Evolutionary conservation across 2,329 filamentous ascomycete species (phyloP), one percentile per base, ranked within the genome.

Genomic region (Incumbomyces lentus): DNA sequence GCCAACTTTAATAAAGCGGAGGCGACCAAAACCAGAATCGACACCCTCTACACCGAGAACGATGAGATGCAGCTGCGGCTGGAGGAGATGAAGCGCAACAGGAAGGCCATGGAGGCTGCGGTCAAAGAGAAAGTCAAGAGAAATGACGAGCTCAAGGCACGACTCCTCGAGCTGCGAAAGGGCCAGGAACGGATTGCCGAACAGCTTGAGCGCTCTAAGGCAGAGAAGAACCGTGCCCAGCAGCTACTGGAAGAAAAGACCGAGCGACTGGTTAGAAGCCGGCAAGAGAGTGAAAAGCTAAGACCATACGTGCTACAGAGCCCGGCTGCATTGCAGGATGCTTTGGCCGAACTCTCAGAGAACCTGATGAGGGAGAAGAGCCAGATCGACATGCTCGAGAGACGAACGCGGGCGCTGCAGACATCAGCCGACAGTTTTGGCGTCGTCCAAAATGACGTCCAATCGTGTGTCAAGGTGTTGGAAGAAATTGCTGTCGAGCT

Each of bases 1-100:
- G 80, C 93, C 63, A 85, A 96, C 67, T 92, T 92, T 70, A 92
- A 95, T 71, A 89, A 86, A 59, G 79, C 85, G 11, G 87, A 95
- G 66, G 79, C 78, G 49, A 89, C 85, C 1, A 95, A 95, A 67
- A 73, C 82, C 44, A 80, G 84, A 51, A 95, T 96, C 59, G 90
- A 96, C 66, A 76, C 82, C 16, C 72, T 96, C 8, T 89, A 89
- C 60, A 72, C 74, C 11, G 84, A 90, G 55, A 98, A 96, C 61
- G 83, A 94, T 61, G 83, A 89, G 40, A 86, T 92, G 68, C 85
- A 93, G 59, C 76, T 75, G 36, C 81, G 83, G 13, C 68, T 96
- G 10, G 79, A 83, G 45, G 85, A 92, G 47, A 85, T 96, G 77
- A 79, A 80, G 60, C 79, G 78, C 51, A 88, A 86, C 60, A 79